Evolutionary conservation across 2,329 filamentous ascomycete species (phyloP).

Genomic region (Blastomyces emzantsi): DNA sequence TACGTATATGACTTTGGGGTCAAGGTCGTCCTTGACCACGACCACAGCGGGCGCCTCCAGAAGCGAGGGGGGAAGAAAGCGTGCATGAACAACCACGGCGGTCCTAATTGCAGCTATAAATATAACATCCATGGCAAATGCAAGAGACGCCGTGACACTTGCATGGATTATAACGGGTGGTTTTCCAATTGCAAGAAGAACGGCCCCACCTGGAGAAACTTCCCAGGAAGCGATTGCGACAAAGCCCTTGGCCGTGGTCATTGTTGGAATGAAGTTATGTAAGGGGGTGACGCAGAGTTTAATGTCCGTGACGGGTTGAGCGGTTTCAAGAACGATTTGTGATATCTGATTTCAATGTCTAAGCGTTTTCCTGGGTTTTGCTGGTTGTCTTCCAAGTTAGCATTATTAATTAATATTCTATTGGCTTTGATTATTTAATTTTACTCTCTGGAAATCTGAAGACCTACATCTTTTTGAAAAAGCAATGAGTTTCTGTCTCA

Average conservation of each 20-base stretch:
- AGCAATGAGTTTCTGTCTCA: neutral
- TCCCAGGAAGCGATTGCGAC: slow-evolving; percentile 8
- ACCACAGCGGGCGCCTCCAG: slow-evolving; percentile 2
- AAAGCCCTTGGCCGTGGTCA: slow-evolving; percentile 7
- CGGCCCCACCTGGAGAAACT: slow-evolving; percentile 4
- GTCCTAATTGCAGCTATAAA: slow-evolving; percentile 8
- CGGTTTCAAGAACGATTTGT: neutral
- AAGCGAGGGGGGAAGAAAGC: neutral
- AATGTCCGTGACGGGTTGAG: neutral
- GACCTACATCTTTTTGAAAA: neutral
- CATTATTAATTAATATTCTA: neutral
- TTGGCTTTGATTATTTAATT: neutral
- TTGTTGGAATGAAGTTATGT: slow-evolving; percentile 10
- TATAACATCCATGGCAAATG: slow-evolving; percentile 10
- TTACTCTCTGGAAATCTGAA: neutral
- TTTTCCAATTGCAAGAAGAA: slow-evolving; percentile 8
- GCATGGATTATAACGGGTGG: slow-evolving; percentile 10
- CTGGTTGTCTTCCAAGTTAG: neutral
- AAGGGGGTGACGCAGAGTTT: neutral
- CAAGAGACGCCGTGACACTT: neutral
- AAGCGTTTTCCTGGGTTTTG: neutral
- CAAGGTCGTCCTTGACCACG: slow-evolving; percentile 3
- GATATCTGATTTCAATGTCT: neutral
- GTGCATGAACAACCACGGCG: slow-evolving; percentile 10
- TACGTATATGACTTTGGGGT: slow-evolving; percentile 10